Percentiles rank a stretch among this genome's conserved stretches.
phyloP scores from a whole-genome alignment of 202 grass and related monocot species.

The Tripidium arundinaceum region DNA sequence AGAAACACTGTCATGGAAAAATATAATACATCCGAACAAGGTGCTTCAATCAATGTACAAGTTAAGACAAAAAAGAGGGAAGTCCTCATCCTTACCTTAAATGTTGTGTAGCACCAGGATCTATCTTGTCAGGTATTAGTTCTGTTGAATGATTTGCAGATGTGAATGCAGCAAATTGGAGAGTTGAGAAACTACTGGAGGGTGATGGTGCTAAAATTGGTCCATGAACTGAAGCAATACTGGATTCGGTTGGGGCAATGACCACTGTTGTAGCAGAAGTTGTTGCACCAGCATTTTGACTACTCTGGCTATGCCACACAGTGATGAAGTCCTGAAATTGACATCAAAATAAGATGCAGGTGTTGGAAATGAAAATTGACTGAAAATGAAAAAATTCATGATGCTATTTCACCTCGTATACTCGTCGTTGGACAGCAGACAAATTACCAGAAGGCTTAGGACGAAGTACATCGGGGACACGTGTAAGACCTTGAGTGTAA shows the following conservation, averaged over 20 bases:
- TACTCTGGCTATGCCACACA: too few species aligned
- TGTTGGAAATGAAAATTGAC: too few species aligned
- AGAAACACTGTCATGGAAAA: constrained; percentile 42
- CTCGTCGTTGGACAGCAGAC: too few species aligned
- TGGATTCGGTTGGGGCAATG: constrained; percentile 35
- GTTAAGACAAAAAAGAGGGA: constrained; percentile 15
- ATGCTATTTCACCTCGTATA: too few species aligned
- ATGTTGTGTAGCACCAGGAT: constrained; percentile 48
- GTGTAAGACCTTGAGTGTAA: too few species aligned
- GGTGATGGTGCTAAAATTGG: constrained; percentile 51
- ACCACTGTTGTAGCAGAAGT: constrained; percentile 42
- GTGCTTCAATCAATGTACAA: constrained; percentile 7
- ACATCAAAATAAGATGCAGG: too few species aligned
- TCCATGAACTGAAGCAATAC: constrained; percentile 53
- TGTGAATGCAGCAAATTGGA: constrained; percentile 45
- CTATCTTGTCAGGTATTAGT: constrained; percentile 50
- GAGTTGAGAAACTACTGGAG: constrained; percentile 41
- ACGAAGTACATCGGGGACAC: too few species aligned
- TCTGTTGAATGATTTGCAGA: constrained; percentile 56
- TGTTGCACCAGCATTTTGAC: too few species aligned
- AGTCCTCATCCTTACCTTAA: constrained; percentile 32
- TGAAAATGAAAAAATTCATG: too few species aligned
- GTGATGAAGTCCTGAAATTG: too few species aligned
- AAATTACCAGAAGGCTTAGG: too few species aligned
- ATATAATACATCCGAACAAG: constrained; percentile 22